Evolutionary conservation across 139 green algal genomes (phyloP), one percentile per base, ranked within the genome.

Genomic region (Monoraphidium neglectum): DNA sequence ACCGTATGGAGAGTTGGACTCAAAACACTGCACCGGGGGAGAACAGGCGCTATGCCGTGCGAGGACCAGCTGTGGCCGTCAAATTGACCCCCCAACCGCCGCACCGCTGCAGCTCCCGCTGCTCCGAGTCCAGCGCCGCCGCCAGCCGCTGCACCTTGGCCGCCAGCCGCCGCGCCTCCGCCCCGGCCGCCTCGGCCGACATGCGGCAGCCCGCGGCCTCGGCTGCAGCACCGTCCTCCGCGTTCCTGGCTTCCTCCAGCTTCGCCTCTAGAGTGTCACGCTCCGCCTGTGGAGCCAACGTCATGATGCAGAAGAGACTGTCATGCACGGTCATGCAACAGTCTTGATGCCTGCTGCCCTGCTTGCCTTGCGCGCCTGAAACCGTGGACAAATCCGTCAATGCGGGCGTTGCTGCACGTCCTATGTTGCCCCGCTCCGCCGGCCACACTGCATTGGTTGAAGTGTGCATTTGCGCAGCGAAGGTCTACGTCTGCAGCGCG

Each of bases 111-210:
- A 79, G 49, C 6, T 64, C 33, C 26, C 64, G 33, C 21, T 63
- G 59, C 62, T 73, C 49, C 35, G 61, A 67, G 35, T 72, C 49
- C 24, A 73, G 62, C 35, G 72, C 51, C 5, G 73, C 51, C 8
- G 62, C 63, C 28, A 79, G 64, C 30, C 73, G 49, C 21, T 79
- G 47, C 28, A 79, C 62, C 38, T 73, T 49, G 32, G 63, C 43
- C 23, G 32, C 13, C 46, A 79, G 56, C 37, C 73, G 73, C 62
- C 60, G 57, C 32, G 53, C 35, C 33, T 79, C 73, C 33, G 43
- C 73, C 33, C 28, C 35, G 6, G 38, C 62, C 40, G 51, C 33
- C 4, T 79, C 59, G 32, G 47, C 49, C 30, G 63, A n/a, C 13
- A 37, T 3, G 8, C 43, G 43, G 8, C 8, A 8, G 8, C 8